Base-by-base conservation (phyloP, 2,329 filamentous ascomycete species). In the Sarocladiaceae sp. region DNA sequence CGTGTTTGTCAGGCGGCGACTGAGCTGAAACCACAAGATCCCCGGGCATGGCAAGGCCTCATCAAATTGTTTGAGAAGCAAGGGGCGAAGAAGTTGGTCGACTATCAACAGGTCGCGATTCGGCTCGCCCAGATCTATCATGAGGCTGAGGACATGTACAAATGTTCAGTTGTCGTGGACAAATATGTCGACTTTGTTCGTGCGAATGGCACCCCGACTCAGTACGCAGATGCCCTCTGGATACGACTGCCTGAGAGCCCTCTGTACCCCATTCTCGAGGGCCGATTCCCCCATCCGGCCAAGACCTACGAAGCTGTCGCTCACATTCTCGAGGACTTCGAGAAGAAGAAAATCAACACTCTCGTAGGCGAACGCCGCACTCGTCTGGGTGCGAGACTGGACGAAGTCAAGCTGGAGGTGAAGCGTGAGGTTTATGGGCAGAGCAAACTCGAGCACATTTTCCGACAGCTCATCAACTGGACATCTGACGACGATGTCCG, bases 11-110 rank as follows among this genome's bases (percentile, higher is more conserved):
- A 79, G 36, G 76, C 80, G 28, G 94, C 93, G 1, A 82, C 87
- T 5, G 75, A 77, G 18, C 73, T 90, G 55, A 92, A 90, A 57
- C 82, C 85, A 1, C 75, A 82, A 17, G 91, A 97, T 59, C 74
- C 83, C n/a, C 88, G 93, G 61, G 88, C 88, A 58, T 97, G 90
- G 90, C 88, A 96, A 65, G 94, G 94, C 1, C 75, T 99, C 42
- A 80, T 94, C 66, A 88, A 86, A 62, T 70, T 97, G 26, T 97
- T 90, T 65, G 90, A 96, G 70, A 87, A 83, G 60, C 87, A 91
- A 63, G 85, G 82, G 15, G 68, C 74, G 26, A 77, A 79, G 52
- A 88, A 86, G 61, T 72, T 97, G 13, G 77, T 82, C 52, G 79
- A 86, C 47, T 96, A 96, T 63, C 86, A 87, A 46, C 73, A 83